Percentiles rank a stretch among this genome's conserved stretches.
These are phyloP conservation scores for Fusarium euwallaceae DNA, from an alignment of 2,329 filamentous ascomycete genomes.

Conservation along the genomic window DNA sequence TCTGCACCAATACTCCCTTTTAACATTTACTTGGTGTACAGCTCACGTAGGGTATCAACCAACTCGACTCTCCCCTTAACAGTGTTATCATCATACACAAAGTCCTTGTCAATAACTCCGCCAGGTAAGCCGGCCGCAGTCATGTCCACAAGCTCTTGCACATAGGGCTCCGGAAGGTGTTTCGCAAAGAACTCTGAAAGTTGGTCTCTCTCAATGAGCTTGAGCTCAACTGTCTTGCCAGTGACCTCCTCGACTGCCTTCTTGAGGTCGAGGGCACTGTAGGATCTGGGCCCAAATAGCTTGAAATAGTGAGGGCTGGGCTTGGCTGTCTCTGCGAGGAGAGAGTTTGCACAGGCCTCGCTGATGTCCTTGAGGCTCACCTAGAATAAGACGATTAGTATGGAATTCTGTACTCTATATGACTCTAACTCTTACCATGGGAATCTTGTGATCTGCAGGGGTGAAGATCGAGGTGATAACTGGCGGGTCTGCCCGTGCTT, in stretches of 20 bases:
- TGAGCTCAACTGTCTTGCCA: slow-evolving; percentile 43
- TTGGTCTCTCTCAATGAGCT: slow-evolving; percentile 38
- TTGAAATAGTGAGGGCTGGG: slow-evolving; percentile 38
- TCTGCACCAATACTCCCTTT: background rate
- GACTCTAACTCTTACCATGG: slow-evolving; percentile 43
- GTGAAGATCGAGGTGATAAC: slow-evolving; percentile 43
- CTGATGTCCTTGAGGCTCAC: slow-evolving; percentile 49
- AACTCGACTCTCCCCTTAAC: slow-evolving; percentile 45
- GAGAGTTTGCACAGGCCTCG: slow-evolving; percentile 40
- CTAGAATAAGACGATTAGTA: slow-evolving; percentile 25
- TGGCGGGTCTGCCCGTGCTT: slow-evolving; percentile 32
- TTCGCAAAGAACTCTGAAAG: slow-evolving; percentile 44
- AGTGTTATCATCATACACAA: slow-evolving; percentile 41
- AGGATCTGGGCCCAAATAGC: slow-evolving; percentile 47
- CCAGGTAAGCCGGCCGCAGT: slow-evolving; percentile 40
- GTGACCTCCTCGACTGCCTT: slow-evolving; percentile 45
- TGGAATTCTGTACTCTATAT: no score
- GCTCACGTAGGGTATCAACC: slow-evolving; percentile 38
- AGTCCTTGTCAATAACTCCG: slow-evolving; percentile 44
- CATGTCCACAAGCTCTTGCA: slow-evolving; percentile 49
- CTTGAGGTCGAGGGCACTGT: slow-evolving; percentile 48
- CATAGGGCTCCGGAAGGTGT: slow-evolving; percentile 38
- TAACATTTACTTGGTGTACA: slow-evolving; percentile 13
- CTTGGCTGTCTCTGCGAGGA: slow-evolving; percentile 28
- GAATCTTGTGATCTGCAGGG: slow-evolving; percentile 44